Evolutionary conservation across 352 stramenopile genomes (phyloP).

Genomic region (Phytophthora rubi): DNA sequence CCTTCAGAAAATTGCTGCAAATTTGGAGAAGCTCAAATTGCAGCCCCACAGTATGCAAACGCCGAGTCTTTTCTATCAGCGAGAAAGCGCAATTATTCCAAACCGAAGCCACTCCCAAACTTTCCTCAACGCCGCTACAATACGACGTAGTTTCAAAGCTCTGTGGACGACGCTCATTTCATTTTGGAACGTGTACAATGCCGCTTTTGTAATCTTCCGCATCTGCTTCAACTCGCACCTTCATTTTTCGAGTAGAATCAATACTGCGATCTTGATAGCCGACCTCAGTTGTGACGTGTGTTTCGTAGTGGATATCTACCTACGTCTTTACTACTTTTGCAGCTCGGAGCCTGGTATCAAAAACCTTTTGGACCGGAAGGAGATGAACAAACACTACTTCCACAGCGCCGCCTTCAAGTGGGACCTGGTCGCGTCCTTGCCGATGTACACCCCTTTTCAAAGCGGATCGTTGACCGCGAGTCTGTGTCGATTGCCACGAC

Average conservation of each 20-base stretch:
- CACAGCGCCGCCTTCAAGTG: slow-evolving; percentile 40
- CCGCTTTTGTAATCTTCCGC: slow-evolving; percentile 67
- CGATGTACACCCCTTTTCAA: slow-evolving; percentile 60
- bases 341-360: slow-evolving; percentile 44
- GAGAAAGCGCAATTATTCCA: slow-evolving; percentile 37
- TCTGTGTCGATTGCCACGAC: slow-evolving; percentile 53
- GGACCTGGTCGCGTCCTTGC: slow-evolving; percentile 51
- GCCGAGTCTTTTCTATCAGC: slow-evolving; percentile 61
- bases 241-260: slow-evolving; percentile 4
- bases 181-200: slow-evolving; percentile 71
- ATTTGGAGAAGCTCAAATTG: slow-evolving; percentile 59
- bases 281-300: slow-evolving; percentile 49
- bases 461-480: slow-evolving; percentile 42
- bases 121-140: background rate
- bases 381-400: slow-evolving; percentile 53
- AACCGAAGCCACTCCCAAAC: slow-evolving; percentile 9
- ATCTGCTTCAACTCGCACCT: slow-evolving; percentile 60
- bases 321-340: slow-evolving; percentile 79
- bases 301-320: slow-evolving; percentile 58
- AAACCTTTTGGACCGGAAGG: slow-evolving; percentile 47
- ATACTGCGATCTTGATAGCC: slow-evolving; percentile 28
- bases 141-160: slow-evolving; percentile 5
- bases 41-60: slow-evolving; percentile 59
- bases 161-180: slow-evolving; percentile 57
- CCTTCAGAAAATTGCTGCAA: slow-evolving; percentile 41